Conservation (phyloP, 768 basidiomycete species). For the Rossbeevera mucosa region DNA sequence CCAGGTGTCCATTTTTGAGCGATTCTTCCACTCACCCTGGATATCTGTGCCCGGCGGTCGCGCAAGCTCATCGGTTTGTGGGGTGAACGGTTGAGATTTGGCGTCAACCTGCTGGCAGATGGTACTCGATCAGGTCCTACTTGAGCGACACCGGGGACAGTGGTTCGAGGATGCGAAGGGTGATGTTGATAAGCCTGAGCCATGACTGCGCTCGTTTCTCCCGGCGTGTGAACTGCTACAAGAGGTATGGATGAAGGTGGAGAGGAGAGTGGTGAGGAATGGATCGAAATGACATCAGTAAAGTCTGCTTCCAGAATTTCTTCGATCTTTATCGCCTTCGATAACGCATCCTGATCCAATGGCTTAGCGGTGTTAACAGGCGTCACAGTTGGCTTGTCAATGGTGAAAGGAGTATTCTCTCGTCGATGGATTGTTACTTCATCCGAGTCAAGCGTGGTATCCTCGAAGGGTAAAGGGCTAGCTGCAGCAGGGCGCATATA, state of each 20-base stretch:
- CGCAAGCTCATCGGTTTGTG: conserved; percentile 29
- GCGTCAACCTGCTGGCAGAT: background rate
- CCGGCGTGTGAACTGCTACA: background rate
- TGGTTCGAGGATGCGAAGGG: background rate
- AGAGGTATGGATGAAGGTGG: conserved; percentile 4
- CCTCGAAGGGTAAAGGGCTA: background rate
- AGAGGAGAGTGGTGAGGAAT: conserved; percentile 14
- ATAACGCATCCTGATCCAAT: background rate
- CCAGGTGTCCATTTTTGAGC: background rate
- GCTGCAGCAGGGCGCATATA: conserved; percentile 10
- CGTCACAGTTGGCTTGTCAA: background rate
- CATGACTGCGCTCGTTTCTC: background rate
- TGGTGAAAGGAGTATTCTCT: background rate
- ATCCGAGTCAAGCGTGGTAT: background rate
- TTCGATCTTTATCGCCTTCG: conserved; percentile 17
- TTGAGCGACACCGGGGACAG: background rate
- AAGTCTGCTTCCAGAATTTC: conserved; percentile 8
- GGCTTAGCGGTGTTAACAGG: background rate
- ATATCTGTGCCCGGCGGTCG: conserved; percentile 30
- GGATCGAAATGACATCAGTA: conserved; percentile 12
- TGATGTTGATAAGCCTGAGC: background rate
- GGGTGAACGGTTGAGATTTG: conserved; percentile 11
- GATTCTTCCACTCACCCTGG: conserved; percentile 14
- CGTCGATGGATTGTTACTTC: background rate
- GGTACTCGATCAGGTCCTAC: background rate